Base-by-base conservation (phyloP, 106 monocot species). In the Gastrodia elata region DNA sequence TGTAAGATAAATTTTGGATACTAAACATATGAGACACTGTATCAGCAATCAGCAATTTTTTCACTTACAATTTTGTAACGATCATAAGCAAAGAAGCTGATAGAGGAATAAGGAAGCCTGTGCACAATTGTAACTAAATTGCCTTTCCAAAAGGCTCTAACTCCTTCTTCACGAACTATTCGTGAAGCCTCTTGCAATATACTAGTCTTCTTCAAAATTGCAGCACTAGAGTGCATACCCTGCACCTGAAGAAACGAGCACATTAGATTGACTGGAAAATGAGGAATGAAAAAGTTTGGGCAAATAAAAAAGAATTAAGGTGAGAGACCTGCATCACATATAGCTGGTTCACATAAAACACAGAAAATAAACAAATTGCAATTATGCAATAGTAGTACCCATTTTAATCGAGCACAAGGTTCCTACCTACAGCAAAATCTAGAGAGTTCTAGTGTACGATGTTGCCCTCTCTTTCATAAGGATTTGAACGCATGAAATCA, bases 131-230 rank as follows among this genome's bases (percentile, higher is more conserved):
- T 97, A 35, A 97, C 96, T 70, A 96, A 79, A 70, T 92, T 97
- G 40, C 96, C 96, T 78, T 84, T 97, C 96, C 96, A 97, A 67
- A 97, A 97, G 28, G 96, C 96, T 76, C 79, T 82, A 73, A 97
- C 75, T 8, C 92, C 96, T 84, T 97, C 96, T 83, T 97, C 96
- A 65, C 56, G 81, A 40, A 83, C 68, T 68, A 97, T 85, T 20
- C 96, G 92, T 0, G 87, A 92, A 38, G 90, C 92, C 78, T 97
- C 96, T 22, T 84, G 83, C 86, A 92, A 88, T 70, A 97, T 82
- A 67, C 92, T 86, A 80, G 70, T 38, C 42, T 88, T 90, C 27
- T 81, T 85, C 61, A 97, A 49, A 25, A 89, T 78, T 43, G 92
- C 83, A 74, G 84, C 86, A 81, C 90, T 81, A 40, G 90, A 80